Conservation (phyloP, 108 stramenopile genomes). For the Skeletonema potamos region DNA sequence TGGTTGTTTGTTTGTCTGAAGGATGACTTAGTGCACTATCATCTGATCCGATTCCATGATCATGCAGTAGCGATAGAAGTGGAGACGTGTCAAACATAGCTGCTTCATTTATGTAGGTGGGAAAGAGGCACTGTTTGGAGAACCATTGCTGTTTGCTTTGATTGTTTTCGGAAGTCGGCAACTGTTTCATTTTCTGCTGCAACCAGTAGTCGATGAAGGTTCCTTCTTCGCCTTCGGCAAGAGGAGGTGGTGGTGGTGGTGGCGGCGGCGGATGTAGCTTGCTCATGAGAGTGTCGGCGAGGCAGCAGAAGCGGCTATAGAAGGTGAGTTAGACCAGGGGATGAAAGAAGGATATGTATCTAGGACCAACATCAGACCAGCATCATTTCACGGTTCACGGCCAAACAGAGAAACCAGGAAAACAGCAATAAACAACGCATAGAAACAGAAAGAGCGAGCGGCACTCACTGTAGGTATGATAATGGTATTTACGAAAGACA, state of each 20-base stretch:
- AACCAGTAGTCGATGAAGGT: neutral
- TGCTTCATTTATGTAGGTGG: conserved; percentile 6
- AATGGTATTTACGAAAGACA: too few relatives aligned
- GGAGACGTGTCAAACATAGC: conserved; percentile 13
- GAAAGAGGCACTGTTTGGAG: conserved; percentile 21
- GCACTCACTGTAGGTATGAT: too few relatives aligned
- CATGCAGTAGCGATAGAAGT: conserved; percentile 5
- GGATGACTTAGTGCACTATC: neutral
- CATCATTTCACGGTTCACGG: too few relatives aligned
- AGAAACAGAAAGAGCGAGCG: too few relatives aligned
- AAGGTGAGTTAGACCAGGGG: too few relatives aligned
- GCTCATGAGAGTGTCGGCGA: neutral
- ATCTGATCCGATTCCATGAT: neutral
- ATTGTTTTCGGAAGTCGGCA: neutral
- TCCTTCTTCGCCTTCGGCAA: neutral
- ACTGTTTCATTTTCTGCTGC: neutral
- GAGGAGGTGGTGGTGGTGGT: neutral
- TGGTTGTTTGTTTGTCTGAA: neutral
- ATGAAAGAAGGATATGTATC: too few relatives aligned
- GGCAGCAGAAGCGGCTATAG: neutral
- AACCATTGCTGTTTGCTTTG: neutral
- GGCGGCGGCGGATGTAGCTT: neutral
- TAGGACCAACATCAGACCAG: too few relatives aligned
- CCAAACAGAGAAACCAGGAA: too few relatives aligned
- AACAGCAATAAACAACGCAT: too few relatives aligned